These are phyloP conservation scores for Colletotrichum caudatum DNA, from an alignment of 2,329 filamentous ascomycete genomes.

Conservation along the genomic window DNA sequence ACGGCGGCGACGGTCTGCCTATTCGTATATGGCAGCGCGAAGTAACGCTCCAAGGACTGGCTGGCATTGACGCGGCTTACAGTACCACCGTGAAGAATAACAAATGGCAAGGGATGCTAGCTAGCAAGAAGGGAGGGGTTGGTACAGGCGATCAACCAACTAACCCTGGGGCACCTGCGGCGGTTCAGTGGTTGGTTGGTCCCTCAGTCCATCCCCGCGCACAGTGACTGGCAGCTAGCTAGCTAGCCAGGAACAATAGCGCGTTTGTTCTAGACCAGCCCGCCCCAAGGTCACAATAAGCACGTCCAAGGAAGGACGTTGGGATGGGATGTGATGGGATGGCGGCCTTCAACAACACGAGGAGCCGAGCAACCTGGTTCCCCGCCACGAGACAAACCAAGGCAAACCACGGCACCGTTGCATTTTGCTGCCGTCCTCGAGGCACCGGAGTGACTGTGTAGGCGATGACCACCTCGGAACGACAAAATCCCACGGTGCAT, in stretches of 20 bases:
- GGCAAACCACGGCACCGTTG: constrained; percentile 18
- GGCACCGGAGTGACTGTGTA: background rate
- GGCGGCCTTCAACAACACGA: background rate
- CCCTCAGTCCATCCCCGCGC: constrained; percentile 1
- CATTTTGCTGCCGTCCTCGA: background rate
- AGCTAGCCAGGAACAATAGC: constrained; percentile 29
- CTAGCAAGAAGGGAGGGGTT: background rate
- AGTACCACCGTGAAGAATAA: background rate
- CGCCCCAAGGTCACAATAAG: constrained; percentile 2
- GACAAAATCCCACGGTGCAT: constrained; percentile 4
- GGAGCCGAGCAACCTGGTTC: background rate
- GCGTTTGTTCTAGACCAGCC: constrained; percentile 24
- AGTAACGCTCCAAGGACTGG: constrained; percentile 9
- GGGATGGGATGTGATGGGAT: too few relatives aligned
- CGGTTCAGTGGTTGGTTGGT: background rate
- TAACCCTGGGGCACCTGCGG: constrained; percentile 19
- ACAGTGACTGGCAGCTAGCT: constrained; percentile 8
- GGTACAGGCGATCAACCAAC: constrained; percentile 17
- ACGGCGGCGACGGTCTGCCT: background rate
- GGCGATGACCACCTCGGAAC: background rate
- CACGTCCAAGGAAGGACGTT: background rate
- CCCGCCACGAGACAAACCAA: background rate
- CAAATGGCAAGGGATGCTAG: background rate
- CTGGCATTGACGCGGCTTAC: background rate
- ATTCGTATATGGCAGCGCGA: background rate